phyloP scores from a whole-genome alignment of 495 filamentous ascomycete genomes.

The Penicillium desertorum region DNA sequence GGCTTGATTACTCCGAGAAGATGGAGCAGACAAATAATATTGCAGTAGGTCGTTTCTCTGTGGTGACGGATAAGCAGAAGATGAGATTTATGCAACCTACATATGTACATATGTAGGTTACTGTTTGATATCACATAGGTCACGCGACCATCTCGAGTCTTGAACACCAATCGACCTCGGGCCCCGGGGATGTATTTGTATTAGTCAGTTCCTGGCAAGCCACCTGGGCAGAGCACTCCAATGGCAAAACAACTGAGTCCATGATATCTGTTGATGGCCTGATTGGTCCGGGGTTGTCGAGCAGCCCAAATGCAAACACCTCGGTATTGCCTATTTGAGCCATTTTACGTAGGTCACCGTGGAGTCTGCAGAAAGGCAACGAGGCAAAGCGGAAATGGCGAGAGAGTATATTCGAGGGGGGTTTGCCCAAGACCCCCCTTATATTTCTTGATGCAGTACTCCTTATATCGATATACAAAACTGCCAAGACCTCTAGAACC shows the following conservation, averaged over 20 bases:
- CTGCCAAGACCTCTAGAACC: slow-evolving; percentile 13
- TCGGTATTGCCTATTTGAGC: slow-evolving; percentile 2
- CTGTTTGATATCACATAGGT: background rate
- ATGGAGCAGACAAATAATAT: background rate
- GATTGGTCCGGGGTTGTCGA: slow-evolving; percentile 5
- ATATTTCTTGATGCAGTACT: background rate
- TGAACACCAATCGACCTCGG: background rate
- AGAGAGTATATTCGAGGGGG: background rate
- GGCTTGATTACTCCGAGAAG: background rate
- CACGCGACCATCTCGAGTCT: background rate
- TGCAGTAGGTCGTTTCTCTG: background rate
- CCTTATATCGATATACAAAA: background rate
- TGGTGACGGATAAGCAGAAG: background rate
- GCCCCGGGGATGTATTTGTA: background rate
- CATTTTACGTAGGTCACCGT: slow-evolving; percentile 1
- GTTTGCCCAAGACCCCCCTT: background rate
- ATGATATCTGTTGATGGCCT: background rate
- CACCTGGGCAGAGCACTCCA: background rate
- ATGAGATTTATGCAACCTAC: background rate
- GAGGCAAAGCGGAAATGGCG: background rate
- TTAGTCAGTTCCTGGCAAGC: background rate
- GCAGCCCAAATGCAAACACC: background rate
- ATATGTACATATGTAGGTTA: too few species aligned
- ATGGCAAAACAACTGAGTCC: background rate
- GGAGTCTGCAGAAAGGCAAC: background rate